These are phyloP conservation scores for Alternaria conjuncta DNA, from an alignment of 2,329 filamentous ascomycete species.

Conservation along the genomic window DNA sequence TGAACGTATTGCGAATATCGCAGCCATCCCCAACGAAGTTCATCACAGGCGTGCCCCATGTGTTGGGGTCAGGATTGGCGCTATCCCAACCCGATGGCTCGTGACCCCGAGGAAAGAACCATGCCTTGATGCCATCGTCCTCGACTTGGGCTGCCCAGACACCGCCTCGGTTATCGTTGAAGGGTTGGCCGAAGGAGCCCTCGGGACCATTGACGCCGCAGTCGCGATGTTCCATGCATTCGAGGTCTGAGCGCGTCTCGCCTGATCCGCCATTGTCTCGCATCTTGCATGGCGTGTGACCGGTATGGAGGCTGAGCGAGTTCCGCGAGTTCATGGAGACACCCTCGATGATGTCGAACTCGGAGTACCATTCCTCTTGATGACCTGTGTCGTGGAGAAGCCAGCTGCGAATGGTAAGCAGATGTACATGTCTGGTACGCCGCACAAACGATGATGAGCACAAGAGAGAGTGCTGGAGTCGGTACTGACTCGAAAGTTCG, in stretches of 20 bases:
- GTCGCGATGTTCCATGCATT: constrained; percentile 7
- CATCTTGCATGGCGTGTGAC: constrained; percentile 6
- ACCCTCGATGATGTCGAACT: constrained; percentile 54
- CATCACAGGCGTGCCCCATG: constrained; percentile 49
- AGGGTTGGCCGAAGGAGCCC: constrained; percentile 22
- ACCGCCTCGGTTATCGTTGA: constrained; percentile 51
- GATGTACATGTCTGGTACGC: neutral
- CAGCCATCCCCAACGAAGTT: constrained; percentile 42
- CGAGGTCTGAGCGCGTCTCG: neutral
- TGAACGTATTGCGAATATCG: constrained; percentile 52
- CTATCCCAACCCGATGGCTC: constrained; percentile 52
- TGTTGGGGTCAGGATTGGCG: constrained; percentile 52
- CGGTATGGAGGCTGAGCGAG: constrained; percentile 28
- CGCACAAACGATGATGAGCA: neutral
- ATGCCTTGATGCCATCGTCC: constrained; percentile 55
- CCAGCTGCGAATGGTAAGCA: constrained; percentile 19
- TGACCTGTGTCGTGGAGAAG: constrained; percentile 50
- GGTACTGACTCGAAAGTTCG: too few species aligned
- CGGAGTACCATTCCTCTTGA: constrained; percentile 52
- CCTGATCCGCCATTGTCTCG: constrained; percentile 2
- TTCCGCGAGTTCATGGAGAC: constrained; percentile 38
- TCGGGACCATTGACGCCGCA: constrained; percentile 17
- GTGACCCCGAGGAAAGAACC: constrained; percentile 58
- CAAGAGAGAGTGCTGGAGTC: neutral
- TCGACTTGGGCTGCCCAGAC: constrained; percentile 60